Percentiles rank a stretch among this genome's conserved stretches.
These are phyloP conservation scores for Schoenoplectus triqueter DNA, from an alignment of 202 grass and related monocot genomes.

Conservation along the genomic window DNA sequence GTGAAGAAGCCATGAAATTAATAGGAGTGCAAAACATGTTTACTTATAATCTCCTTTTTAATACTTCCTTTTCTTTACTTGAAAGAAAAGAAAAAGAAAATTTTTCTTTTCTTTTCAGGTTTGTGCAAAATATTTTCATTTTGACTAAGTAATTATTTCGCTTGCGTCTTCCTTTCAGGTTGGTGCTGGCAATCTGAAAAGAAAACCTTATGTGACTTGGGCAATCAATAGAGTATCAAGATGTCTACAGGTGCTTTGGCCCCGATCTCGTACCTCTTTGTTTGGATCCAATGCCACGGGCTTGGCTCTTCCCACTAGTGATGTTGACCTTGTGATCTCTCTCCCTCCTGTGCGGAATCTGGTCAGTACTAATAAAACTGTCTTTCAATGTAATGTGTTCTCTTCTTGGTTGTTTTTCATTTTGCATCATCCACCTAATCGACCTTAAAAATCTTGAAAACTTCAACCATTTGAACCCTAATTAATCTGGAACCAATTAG, in stretches of 20 bases:
- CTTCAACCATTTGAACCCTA: neutral
- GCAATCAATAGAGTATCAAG: slow-evolving; percentile 93
- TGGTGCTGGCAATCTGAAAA: slow-evolving; percentile 76
- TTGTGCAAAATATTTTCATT: neutral
- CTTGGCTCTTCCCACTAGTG: slow-evolving; percentile 94
- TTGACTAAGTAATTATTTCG: slow-evolving; percentile 39
- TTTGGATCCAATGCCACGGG: slow-evolving; percentile 97
- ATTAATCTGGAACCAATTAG: slow-evolving; percentile 21
- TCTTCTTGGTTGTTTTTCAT: neutral
- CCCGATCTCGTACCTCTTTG: slow-evolving; percentile 89
- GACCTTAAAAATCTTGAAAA: neutral
- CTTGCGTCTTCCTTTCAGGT: slow-evolving; percentile 56
- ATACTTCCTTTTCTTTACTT: slow-evolving; percentile 27
- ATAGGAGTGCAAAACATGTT: neutral
- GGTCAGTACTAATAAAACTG: slow-evolving; percentile 59
- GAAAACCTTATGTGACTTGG: slow-evolving; percentile 88
- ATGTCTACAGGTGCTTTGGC: slow-evolving; percentile 93
- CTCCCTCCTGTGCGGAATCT: slow-evolving; percentile 94
- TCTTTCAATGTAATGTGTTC: slow-evolving; percentile 1
- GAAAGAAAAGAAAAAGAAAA: slow-evolving; percentile 12
- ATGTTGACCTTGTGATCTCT: slow-evolving; percentile 95
- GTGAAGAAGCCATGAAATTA: slow-evolving; percentile 4
- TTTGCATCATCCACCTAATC: neutral
- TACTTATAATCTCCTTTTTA: slow-evolving; percentile 26
- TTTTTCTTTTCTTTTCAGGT: too few relatives aligned